Percentiles rank a stretch among this genome's conserved stretches.
These are phyloP conservation scores for Sorghum bicolor DNA, from an alignment of 176 grass and related monocot species.

Conservation along the genomic window Sorghum_bicolor_NCBIv3 NC_012875.2:57479501-57480000, in stretches of 20 bases:
- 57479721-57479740: constrained; percentile 88
- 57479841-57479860: not conserved
- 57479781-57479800: not conserved
- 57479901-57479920: not conserved
- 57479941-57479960: not conserved
- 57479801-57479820: not conserved
- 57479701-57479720: constrained; percentile 76
- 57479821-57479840: not conserved
- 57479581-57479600: not conserved
- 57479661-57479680: constrained; percentile 77
- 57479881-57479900: not conserved
- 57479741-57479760: constrained; percentile 52
- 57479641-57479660: constrained; percentile 87
- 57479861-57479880: not conserved
- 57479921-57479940: not conserved
- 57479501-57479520: constrained; percentile 5
- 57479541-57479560: not conserved
- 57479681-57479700: constrained; percentile 89
- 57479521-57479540: not conserved
- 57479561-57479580: not conserved
- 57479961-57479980: not conserved
- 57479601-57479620: not conserved
- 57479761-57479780: not conserved
- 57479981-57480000: not conserved
- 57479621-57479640: not conserved